These are phyloP conservation scores for Syncephalastrum sp. DNA, from an alignment of 371 early-diverging fungal species.

Conservation along the genomic window DNA sequence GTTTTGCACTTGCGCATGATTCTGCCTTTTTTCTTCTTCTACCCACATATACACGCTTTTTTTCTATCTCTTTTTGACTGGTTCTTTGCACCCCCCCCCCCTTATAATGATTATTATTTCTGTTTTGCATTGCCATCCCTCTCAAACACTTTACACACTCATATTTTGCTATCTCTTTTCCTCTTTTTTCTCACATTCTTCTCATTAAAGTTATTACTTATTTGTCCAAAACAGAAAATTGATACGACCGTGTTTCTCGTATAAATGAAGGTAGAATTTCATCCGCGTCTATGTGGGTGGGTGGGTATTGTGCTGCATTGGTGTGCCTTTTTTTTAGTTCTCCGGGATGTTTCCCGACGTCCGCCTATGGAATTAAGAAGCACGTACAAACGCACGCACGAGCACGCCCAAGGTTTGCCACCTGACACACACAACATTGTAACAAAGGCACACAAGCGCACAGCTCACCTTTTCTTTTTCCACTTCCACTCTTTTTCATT, in stretches of 20 bases:
- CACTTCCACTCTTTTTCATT: not conserved
- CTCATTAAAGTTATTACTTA: constrained; percentile 1
- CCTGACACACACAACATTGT: no score
- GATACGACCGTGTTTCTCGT: no score
- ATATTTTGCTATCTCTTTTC: not conserved
- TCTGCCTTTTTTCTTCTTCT: not conserved
- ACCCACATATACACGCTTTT: not conserved
- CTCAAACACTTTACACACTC: not conserved
- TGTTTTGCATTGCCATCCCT: constrained; percentile 2
- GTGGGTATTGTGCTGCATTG: no score
- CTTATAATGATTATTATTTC: constrained; percentile 5
- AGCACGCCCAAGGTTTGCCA: no score
- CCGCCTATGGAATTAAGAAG: no score
- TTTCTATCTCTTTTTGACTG: constrained; percentile 1
- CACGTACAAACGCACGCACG: no score
- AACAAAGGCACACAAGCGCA: not conserved
- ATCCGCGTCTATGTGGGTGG: no score
- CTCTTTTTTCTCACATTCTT: constrained; percentile 6
- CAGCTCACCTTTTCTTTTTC: constrained; percentile 2
- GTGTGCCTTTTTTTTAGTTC: no score
- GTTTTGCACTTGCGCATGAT: no score
- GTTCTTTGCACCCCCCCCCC: not conserved
- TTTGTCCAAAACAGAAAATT: no score
- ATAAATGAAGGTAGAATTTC: no score
- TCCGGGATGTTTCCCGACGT: no score